Percentiles rank a stretch among this genome's conserved stretches.
phyloP scores from a whole-genome alignment of 2,329 filamentous ascomycete species.

The Purpureocillium lavendulum region DNA sequence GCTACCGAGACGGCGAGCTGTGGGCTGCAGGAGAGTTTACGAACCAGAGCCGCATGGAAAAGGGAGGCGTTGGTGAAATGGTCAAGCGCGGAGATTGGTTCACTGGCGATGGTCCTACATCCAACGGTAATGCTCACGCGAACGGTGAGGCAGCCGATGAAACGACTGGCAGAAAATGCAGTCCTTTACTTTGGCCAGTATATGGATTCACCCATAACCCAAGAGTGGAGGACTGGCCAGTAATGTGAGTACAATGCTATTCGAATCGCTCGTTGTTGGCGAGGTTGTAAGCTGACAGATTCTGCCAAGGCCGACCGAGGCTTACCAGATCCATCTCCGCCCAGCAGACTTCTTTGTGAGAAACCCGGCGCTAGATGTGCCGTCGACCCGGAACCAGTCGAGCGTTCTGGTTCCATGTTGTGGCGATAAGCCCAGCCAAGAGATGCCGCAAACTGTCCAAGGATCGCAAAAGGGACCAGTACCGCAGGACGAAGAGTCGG shows the following conservation, averaged over 20 bases:
- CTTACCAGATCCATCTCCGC: slow-evolving; percentile 31
- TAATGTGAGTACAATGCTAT: slow-evolving; percentile 31
- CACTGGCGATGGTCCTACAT: slow-evolving; percentile 15
- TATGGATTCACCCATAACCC: slow-evolving; percentile 41
- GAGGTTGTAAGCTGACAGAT: background rate
- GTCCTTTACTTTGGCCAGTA: slow-evolving; percentile 36
- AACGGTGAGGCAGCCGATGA: slow-evolving; percentile 1
- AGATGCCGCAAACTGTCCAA: too few species aligned
- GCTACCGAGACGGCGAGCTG: slow-evolving; percentile 38
- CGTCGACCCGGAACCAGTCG: slow-evolving; percentile 24
- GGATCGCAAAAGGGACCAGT: too few species aligned
- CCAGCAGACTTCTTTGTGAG: slow-evolving; percentile 37
- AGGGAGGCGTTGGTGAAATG: slow-evolving; percentile 37
- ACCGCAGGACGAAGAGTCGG: too few species aligned
- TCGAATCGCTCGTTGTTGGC: background rate
- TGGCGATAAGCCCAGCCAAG: slow-evolving; percentile 1
- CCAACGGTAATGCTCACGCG: slow-evolving; percentile 6
- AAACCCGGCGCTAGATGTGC: slow-evolving; percentile 38
- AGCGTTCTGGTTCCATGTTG: slow-evolving; percentile 33
- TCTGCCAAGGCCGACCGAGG: slow-evolving; percentile 34
- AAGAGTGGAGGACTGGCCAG: slow-evolving; percentile 40
- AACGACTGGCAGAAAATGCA: slow-evolving; percentile 13
- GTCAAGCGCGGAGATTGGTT: slow-evolving; percentile 38
- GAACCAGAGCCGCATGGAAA: slow-evolving; percentile 36
- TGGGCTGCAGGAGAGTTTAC: slow-evolving; percentile 44